phyloP scores from a whole-genome alignment of 148 eudicot genomes.

The Arbutus unedo region DNA sequence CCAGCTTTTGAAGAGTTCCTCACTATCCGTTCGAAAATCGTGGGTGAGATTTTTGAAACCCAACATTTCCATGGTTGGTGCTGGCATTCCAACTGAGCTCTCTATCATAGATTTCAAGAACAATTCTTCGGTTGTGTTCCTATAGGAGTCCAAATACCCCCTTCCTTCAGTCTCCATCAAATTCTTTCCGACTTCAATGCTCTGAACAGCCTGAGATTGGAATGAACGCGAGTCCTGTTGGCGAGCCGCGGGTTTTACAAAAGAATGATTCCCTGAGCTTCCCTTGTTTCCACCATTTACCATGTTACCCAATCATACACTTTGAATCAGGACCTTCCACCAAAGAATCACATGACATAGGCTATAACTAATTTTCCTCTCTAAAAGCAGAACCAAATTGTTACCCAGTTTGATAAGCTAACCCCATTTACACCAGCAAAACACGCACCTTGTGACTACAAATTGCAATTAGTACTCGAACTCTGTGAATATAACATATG shows the following conservation, averaged over 20 bases:
- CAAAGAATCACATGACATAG: not conserved
- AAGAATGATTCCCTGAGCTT: conserved; percentile 4
- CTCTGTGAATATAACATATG: not conserved
- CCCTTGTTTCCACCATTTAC: conserved; percentile 14
- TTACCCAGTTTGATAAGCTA: not conserved
- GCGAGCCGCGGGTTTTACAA: conserved; percentile 7
- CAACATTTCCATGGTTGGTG: conserved; percentile 49
- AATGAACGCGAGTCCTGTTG: not conserved
- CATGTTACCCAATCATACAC: conserved; percentile 1
- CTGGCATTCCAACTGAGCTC: conserved; percentile 36
- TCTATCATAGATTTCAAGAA: conserved; percentile 51
- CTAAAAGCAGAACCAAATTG: not conserved
- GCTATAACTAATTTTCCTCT: not conserved
- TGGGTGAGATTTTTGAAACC: conserved; percentile 47
- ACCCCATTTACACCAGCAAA: not conserved
- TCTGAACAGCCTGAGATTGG: conserved; percentile 6
- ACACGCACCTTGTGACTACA: too few relatives aligned
- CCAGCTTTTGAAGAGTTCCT: conserved; percentile 59
- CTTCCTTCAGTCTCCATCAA: conserved; percentile 38
- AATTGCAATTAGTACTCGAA: not conserved
- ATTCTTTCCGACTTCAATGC: conserved; percentile 15
- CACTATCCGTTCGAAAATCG: conserved; percentile 39
- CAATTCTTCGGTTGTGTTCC: conserved; percentile 52
- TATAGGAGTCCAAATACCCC: conserved; percentile 34
- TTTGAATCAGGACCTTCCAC: not conserved